Evolutionary conservation across 257 asterid species (phyloP), one percentile per base, ranked within the genome.

Genomic region (Nicotiana attenuata): DNA sequence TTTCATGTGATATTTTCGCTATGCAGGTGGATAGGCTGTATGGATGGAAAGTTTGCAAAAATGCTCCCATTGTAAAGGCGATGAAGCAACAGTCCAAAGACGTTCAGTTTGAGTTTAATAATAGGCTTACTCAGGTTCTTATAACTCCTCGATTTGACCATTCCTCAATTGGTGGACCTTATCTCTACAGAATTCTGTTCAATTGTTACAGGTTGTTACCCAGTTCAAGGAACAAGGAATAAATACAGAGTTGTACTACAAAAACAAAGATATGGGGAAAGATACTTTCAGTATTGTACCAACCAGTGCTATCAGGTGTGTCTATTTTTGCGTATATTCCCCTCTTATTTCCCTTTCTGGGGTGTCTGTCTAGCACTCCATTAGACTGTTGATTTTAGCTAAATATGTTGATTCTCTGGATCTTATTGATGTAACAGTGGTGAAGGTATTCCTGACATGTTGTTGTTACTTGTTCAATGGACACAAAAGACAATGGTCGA

Each of bases 291-390:
- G 91, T 90, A 96, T 96, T 53, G 93, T 96, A 75, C 98, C 99
- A 67, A 96, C 99, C 5, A 96, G 99, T 82, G 99, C 99, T 81
- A 90, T 94, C 89, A 96, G 98, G 99, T 96, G 77, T 77, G 33
- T 80, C 15, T 56, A 53, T 60, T 60, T 52, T 5, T 41, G 6
- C 10, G 26, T 31, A 35, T 17, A 19, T 7, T 71, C 38, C 35
- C 80, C 29, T 52, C 9, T 50, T 3, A 31, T 31, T 4, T 31
- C 20, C 41, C 24, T 33, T 76, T 3, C 33, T 28, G 22, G 13
- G 38, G 65, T 78, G 76, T 61, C 83, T 53, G 41, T 66, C 76
- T 50, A 52, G 38, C 52, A 80, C 52, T 35, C 16, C 85, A 28
- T 65, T 41, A 68, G 31, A 78, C 57, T 20, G 65, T 56, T 66